Evolutionary conservation across 2,329 filamentous ascomycete genomes (phyloP), one percentile per base, ranked within the genome.

Genomic region (Dothiorella sarmentorum): DNA sequence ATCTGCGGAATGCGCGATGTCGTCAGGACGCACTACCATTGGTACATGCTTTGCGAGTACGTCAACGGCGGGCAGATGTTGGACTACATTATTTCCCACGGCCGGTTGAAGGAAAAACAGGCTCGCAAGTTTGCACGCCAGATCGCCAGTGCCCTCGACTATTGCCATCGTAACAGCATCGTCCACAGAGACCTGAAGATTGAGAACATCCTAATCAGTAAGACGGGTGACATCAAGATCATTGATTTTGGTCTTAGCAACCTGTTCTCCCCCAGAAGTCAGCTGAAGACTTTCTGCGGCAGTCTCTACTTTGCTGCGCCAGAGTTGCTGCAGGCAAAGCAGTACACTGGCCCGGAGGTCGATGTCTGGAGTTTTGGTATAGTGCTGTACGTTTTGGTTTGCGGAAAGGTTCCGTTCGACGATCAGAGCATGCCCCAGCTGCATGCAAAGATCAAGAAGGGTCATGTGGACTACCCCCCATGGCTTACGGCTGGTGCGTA

Each of bases 21-120:
- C 24, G 89, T 97, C 59, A 88, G 92, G 60, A 97, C 94, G 52
- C 93, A 94, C 69, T 94, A 97, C 72, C 94, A 99, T 75, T 99
- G 94, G 94, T 99, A 99, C 76, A 99, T 99, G 94, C 85, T 99
- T 53, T 99, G 96, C 70, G 94, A 99, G 77, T 97, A 94, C 73
- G 94, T 99, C 74, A 97, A 99, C 70, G 94, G 94, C 47, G 94
- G 94, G 17, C 94, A 99, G 76, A 97, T 99, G 94, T 85, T 99
- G 62, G 94, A 99, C 78, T 99, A 97, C 76, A 99, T 99, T 73
- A 99, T 99, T 71, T 97, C 92, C 3, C 94, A 99, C 69, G 94
- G 93, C 60, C 90, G 95, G 69, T 80, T 99, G 63, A 97, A 97
- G 80, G 94, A 99, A 78, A 97, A 97, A 76, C 93, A 96, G 75